phyloP scores from a whole-genome alignment of 768 basidiomycete genomes.

The Cystobasidium ongulense region DNA sequence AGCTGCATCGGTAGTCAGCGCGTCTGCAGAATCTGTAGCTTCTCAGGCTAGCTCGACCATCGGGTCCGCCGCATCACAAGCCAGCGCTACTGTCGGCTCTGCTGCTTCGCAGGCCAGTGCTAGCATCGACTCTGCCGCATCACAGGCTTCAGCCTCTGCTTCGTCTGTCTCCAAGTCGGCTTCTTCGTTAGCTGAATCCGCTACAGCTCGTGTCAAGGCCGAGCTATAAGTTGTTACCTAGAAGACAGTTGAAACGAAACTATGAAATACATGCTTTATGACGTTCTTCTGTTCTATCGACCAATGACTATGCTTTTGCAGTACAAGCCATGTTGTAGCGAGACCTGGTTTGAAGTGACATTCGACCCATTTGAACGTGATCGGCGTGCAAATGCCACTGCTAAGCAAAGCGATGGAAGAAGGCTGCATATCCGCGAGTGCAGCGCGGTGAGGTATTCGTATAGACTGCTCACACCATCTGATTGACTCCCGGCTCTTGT shows the following conservation, averaged over 20 bases:
- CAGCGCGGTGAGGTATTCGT: too few species aligned
- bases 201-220: background rate
- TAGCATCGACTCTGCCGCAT: conserved; percentile 4
- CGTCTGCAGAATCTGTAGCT: background rate
- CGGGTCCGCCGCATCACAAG: conserved; percentile 9
- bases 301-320: too few species aligned
- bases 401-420: too few species aligned
- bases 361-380: too few species aligned
- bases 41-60: background rate
- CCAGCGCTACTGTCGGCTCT: background rate
- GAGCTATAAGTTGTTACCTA: background rate
- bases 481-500: too few species aligned
- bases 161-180: conserved; percentile 14
- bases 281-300: background rate
- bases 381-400: too few species aligned
- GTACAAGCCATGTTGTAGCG: too few species aligned
- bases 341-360: too few species aligned
- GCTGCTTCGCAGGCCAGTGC: conserved; percentile 12
- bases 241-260: background rate
- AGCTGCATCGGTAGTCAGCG: conserved; percentile 8
- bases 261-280: background rate
- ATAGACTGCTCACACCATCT: too few species aligned
- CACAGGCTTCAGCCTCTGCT: background rate
- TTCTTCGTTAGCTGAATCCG: conserved; percentile 1
- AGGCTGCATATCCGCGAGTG: too few species aligned